Evolutionary conservation across 140 eudicot genomes (phyloP), one percentile per base, ranked within the genome.

Genomic region (Stevia rebaudiana): DNA sequence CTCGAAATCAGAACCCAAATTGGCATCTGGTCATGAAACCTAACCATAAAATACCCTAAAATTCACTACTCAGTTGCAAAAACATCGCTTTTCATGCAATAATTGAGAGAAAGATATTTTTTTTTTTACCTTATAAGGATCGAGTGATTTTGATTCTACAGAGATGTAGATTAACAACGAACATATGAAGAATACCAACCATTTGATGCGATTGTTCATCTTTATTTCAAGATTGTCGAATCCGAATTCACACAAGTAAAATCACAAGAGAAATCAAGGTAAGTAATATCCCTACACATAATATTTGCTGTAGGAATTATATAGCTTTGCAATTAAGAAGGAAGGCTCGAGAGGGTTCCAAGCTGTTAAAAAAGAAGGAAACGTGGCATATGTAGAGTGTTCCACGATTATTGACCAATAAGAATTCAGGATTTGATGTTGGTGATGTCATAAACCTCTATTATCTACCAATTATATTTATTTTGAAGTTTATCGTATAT

Each of bases 61-160:
- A 37, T 36, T 36, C 50, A 21, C 17, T 12, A 5, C 35, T 12
- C 22, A 12, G 21, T 50, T 49, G 16, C 30, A 31, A 42, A 42
- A 41, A 3, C 7, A 43, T 21, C 36, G 23, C 8, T 40, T 7
- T 16, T 23, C 12, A 5, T 13, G 37, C 11, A 12, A 11, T 8
- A 48, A 37, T 17, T 31, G 33, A 21, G 25, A 57, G 22, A 17
- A 17, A 56, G 13, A 35, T 30, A 13, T 5, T 1, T 6, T 3
- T 12, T 12, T 12, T 15, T 11, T 36, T 74, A 91, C 95, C 98
- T 91, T 87, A 50, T 91, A 91, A 36, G 86, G 98, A 56, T 91
- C 95, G 56, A 41, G 67, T 48, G 86, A 74, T 67, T 80, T 87
- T 13, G 94, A 86, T 56, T 82, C 74, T 5, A 73, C 72, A 0